Evolutionary conservation across 176 grass and related monocot species (phyloP).

Genomic region (Saccharum spontaneum): DNA sequence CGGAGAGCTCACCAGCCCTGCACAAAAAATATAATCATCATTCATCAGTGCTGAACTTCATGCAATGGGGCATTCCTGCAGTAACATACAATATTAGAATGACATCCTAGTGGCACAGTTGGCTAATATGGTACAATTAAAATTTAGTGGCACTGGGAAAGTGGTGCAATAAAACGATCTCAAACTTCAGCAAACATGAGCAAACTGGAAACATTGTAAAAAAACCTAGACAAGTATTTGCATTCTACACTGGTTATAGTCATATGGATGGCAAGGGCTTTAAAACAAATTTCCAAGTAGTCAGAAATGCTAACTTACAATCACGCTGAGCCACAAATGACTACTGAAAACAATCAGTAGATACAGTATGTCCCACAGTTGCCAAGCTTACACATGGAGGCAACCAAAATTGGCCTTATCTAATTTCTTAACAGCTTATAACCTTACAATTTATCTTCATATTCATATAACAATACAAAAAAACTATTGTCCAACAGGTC

Average conservation of each 20-base stretch:
- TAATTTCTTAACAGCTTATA: too few species aligned
- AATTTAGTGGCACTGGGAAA: not conserved
- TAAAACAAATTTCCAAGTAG: too few species aligned
- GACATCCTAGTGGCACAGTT: not conserved
- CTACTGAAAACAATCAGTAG: not conserved
- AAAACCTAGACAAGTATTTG: not conserved
- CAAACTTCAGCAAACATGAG: not conserved
- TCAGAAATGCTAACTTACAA: too few species aligned
- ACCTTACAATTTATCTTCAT: too few species aligned
- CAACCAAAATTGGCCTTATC: too few species aligned
- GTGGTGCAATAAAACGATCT: not conserved
- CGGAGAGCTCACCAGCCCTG: constrained; percentile 36
- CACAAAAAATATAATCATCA: not conserved
- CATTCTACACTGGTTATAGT: not conserved
- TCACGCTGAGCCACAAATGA: too few species aligned
- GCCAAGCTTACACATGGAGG: not conserved
- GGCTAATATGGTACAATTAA: not conserved
- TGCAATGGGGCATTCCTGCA: not conserved
- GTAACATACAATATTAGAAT: not conserved
- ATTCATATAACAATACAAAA: too few species aligned
- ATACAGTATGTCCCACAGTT: not conserved
- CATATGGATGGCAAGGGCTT: too few species aligned
- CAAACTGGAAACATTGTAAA: not conserved
- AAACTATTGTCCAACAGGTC: too few species aligned
- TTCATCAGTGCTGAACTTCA: not conserved